Evolutionary conservation across 257 asterid species (phyloP).

Genomic region (Salvia rosmarinus): DNA sequence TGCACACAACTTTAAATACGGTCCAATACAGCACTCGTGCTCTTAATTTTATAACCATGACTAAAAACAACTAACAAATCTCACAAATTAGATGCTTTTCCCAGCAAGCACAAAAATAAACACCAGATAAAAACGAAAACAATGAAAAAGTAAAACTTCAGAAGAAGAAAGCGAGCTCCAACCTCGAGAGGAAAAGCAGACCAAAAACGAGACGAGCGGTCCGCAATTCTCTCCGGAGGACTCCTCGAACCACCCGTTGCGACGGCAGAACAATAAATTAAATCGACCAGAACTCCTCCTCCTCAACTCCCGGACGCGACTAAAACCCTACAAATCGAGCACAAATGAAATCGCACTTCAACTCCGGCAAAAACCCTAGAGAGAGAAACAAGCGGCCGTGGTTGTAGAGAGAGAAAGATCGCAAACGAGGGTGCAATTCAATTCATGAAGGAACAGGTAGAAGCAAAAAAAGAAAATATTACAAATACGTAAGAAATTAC

Average conservation of each 20-base stretch:
- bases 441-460: slow-evolving; percentile 31
- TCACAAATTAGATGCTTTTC: not conserved
- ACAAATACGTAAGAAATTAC: slow-evolving; percentile 23
- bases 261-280: slow-evolving; percentile 3
- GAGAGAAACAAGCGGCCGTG: slow-evolving; percentile 28
- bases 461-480: not conserved
- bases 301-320: slow-evolving; percentile 21
- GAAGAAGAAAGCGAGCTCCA: slow-evolving; percentile 13
- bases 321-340: slow-evolving; percentile 42
- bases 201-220: slow-evolving; percentile 4
- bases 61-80: not conserved
- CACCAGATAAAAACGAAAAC: slow-evolving; percentile 19
- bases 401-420: slow-evolving; percentile 33
- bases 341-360: slow-evolving; percentile 31
- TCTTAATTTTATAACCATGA: not conserved
- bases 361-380: slow-evolving; percentile 43
- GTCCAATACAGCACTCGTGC: not conserved
- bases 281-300: slow-evolving; percentile 18
- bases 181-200: slow-evolving; percentile 17
- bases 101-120: not conserved
- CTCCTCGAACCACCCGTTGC: slow-evolving; percentile 25
- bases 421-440: slow-evolving; percentile 20
- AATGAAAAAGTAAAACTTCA: not conserved
- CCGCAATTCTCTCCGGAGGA: slow-evolving; percentile 16
- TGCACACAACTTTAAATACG: not conserved